Evolutionary conservation across 2,329 filamentous ascomycete species (phyloP), one percentile per base, ranked within the genome.

Genomic region (Chalara sp.): DNA sequence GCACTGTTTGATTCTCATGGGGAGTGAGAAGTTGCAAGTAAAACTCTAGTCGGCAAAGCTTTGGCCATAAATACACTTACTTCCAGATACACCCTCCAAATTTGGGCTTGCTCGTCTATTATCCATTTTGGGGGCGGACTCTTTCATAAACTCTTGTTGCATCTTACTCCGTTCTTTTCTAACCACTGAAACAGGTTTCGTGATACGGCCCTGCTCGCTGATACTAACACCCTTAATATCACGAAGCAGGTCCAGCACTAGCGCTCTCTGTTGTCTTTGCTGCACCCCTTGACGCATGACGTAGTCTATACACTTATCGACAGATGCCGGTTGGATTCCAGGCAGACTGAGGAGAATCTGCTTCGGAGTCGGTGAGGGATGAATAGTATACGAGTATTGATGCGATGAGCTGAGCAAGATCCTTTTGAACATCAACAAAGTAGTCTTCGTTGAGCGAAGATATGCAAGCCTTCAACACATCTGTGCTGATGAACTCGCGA

Each of bases 351-450:
- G 72, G n/a, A 99, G 76, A 39, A 97, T 79, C 5, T 83, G 73
- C 21, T 83, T 76, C 0, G 91, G 89, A 1, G 87, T 75, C 63
- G 6, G 86, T 91, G 32, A 80, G 68, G 0, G 80, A 73, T 10
- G 81, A 80, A 65, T 96, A 96, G 54, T 87, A 79, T 6, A 86
- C 78, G 60, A 96, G 76, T 54, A 97, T 93, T 4, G 84, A 80
- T 0, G 91, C 91, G 55, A 99, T 96, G 37, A 97, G 76, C 28
- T 84, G 80, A 1, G 90, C 92, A 28, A 99, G 77, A 47, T 99
- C 91, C 65, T 91, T 92, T 63, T 99, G 93, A 55, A 95, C 81
- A 59, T 99, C 93, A 33, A 96, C 91, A 68, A 97, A 99, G 68
- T 97, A 96, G 0, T 89, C 85, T 59, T 99, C 93, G 69, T 97